Base-by-base conservation (phyloP, 805 yeast species). In the Cyberlindnera misumaiensis region DNA sequence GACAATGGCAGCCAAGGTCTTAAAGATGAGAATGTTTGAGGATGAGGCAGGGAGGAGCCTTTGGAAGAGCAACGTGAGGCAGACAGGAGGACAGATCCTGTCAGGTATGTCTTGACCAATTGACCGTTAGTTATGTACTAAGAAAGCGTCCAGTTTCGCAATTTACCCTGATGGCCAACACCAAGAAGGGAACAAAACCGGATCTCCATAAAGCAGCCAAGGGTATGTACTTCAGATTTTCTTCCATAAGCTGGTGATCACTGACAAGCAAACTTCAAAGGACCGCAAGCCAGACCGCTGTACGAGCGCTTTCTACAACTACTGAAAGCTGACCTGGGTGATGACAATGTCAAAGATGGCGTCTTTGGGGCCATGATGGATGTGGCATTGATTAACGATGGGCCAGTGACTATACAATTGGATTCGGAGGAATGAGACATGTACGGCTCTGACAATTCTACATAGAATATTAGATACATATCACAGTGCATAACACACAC, bases 291-390 rank as follows among this genome's bases (percentile, higher is more conserved):
- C 1, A 59, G 55, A 26, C 65, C 59, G 3, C 42, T 65, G 17
- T 72, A 70, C 44, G 68, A 77, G 9, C 53, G 58, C 34, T 81
- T 86, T 43, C 58, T 84, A 39, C 35, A 39, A 2, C 54, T 64
- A 16, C 60, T 85, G 41, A 60, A 67, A 43, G 52, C 48, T 1
- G 73, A 72, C n/a, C 43, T 86, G 41, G 84, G 84, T 0, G 71
- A 67, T 1, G 77, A 69, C 0, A 75, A 74, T 34, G 95, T 88
- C 3, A 72, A 80, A 46, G 96, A 89, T 51, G 98, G 98, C 3
- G 68, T 75, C 39, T 93, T 93, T 57, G 98, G 97, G 0, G 97
- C 90, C 10, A 85, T 90, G 96, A 93, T 93, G 98, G 95, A 86
- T 46, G 96, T 94, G 12, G 72, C 73, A 1, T 60, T 90, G 43